Evolutionary conservation across 257 asterid species (phyloP), one percentile per base, ranked within the genome.

Genomic region (Parsonsia alboflavescens): DNA sequence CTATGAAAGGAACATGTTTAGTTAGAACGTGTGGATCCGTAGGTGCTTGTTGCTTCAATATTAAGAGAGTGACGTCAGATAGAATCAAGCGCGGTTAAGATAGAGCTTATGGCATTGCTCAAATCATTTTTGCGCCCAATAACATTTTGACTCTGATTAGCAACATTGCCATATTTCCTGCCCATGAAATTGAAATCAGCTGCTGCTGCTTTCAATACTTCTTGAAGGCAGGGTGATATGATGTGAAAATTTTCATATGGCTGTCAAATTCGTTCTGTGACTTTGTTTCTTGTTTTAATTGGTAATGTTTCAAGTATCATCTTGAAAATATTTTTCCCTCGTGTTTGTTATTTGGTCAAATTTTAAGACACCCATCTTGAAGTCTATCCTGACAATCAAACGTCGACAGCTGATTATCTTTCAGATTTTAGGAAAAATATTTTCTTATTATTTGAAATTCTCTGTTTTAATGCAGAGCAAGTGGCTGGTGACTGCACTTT

Each of bases 401-500:
- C 45, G 6, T 1, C 30, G 11, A 28, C 39, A 13, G 44, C 13
- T 28, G 75, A 39, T 44, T n/a, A 42, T 56, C 66, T 42, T 39
- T 58, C 8, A 17, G 73, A 33, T 5, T 21, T 74, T 10, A 24
- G 50, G 44, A 7, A 50, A 19, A n/a, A 13, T 0, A 8, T n/a
- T 50, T 22, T 42, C 57, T 61, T 61, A 61, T 67, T 48, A 48
- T n/a, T 11, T 65, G 13, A 42, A 15, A 7, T 39, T 39, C 6
- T 28, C 41, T 79, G 58, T 63, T 70, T 81, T 77, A 78, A 62
- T 79, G 74, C 89, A 91, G 97, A 93, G 97, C 83, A 91, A 90
- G 84, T 87, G 94, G 96, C 50, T 93, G 16, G 63, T 86, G 48
- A 30, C 90, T 3, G 85, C 48, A 69, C 21, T 78, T 72, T 83